These are phyloP conservation scores for Nemania sp. DNA, from an alignment of 2,329 filamentous ascomycete genomes.

Conservation along the genomic window DNA sequence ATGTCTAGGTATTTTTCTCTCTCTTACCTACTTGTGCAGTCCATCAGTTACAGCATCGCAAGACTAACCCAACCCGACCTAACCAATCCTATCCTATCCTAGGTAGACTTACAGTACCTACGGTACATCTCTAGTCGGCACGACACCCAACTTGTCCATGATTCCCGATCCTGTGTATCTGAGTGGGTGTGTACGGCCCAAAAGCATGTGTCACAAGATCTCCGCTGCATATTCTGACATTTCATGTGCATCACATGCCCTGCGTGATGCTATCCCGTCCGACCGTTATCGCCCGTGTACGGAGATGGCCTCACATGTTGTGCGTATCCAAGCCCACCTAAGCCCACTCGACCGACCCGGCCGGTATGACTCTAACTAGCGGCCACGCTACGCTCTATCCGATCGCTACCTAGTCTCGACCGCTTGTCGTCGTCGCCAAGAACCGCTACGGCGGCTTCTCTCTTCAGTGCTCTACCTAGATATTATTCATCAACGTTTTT, in stretches of 20 bases:
- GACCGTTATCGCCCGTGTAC: constrained; percentile 15
- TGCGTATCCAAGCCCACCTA: background rate
- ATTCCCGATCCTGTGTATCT: background rate
- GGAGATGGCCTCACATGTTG: background rate
- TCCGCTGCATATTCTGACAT: constrained; percentile 19
- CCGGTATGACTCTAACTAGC: background rate
- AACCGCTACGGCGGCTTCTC: background rate
- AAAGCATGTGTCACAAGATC: constrained; percentile 21
- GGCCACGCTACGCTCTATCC: background rate
- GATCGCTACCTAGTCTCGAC: background rate
- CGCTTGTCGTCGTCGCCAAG: constrained; percentile 5
- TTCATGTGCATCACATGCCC: constrained; percentile 23
- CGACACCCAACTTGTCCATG: background rate
- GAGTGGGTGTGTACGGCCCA: constrained; percentile 4
- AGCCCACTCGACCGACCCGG: background rate
- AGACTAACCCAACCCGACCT: no score
- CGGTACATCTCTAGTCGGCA: background rate
- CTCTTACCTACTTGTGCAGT: no score
- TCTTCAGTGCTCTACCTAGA: background rate
- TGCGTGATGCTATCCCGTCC: constrained; percentile 1
- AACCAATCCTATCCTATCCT: no score
- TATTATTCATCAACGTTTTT: background rate
- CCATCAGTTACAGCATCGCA: no score
- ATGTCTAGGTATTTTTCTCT: no score
- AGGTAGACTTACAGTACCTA: background rate